A percentile compares a stretch with the other conserved stretches of the same genome.
phyloP scores from a whole-genome alignment of 1,284 basidiomycete genomes.

The Schizophyllum amplum region DNA sequence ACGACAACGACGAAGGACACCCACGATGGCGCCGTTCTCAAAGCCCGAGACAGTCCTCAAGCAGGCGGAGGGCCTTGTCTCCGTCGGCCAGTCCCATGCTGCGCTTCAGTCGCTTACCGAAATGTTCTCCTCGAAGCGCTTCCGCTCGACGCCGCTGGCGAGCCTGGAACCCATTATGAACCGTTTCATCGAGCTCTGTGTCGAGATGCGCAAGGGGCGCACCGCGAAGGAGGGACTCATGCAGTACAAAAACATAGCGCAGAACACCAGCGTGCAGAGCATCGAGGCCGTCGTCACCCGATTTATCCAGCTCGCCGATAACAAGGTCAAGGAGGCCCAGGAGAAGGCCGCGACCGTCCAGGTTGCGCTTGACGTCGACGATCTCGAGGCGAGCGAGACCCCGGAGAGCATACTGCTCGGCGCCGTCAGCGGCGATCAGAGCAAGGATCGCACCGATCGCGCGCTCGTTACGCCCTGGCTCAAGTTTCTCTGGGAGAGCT shows the following conservation, averaged over 20 bases:
- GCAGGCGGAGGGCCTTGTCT: conserved; percentile 87
- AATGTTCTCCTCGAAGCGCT: conserved; percentile 91
- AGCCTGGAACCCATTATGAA: conserved; percentile 95
- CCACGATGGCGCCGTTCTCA: conserved; percentile 77
- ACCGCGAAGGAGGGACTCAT: conserved; percentile 94
- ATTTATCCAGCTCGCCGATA: conserved; percentile 85
- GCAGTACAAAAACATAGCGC: conserved; percentile 95
- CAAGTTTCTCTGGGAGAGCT: conserved; percentile 98
- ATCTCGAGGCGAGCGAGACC: conserved; percentile 87
- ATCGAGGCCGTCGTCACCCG: conserved; percentile 91
- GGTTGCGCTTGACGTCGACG: conserved; percentile 75
- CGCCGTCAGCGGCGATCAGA: conserved; percentile 87
- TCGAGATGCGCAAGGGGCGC: conserved; percentile 89
- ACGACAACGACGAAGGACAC: not conserved
- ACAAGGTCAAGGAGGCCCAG: conserved; percentile 82
- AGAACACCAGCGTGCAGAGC: conserved; percentile 85
- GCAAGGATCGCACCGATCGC: conserved; percentile 91
- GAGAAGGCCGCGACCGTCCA: conserved; percentile 59
- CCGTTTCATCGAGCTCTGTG: conserved; percentile 91
- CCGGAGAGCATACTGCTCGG: conserved; percentile 87
- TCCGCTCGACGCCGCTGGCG: conserved; percentile 84
- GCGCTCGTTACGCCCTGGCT: conserved; percentile 96
- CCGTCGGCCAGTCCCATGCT: conserved; percentile 83
- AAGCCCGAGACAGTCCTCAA: conserved; percentile 90
- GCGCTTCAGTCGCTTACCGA: conserved; percentile 86